Base-by-base conservation (phyloP, 1,284 basidiomycete genomes). In the Stygiomarasmius scandens region DNA sequence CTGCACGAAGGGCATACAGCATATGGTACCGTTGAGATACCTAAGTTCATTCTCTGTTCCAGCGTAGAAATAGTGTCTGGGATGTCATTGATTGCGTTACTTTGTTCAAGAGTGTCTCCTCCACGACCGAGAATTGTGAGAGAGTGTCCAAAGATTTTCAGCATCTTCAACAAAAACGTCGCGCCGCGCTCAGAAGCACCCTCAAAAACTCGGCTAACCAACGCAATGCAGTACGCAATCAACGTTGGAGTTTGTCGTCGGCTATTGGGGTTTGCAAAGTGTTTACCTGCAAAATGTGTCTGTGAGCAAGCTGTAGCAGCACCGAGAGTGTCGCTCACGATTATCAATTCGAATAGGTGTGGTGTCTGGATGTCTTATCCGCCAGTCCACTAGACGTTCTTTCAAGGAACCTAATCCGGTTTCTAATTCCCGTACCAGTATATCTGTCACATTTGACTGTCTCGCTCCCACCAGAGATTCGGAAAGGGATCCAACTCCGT, bases 311-410 rank as follows among this genome's bases (percentile, higher is more conserved):
- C 4, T 16, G n/a, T 16, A 41, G n/a, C 38, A 16, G 6, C 8
- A 41, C 20, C 25, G 8, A 10, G 3, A 52, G 12, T 20, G 24
- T 12, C 3, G 41, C 50, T 52, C 32, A 52, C 50, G 8, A 20
- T 52, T 52, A 52, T 52, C 29, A 27, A 51, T 51, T n/a, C 38
- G 32, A 32, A 51, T 27, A 36, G 49, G 49, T n/a, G 49, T 36
- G 20, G 32, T 22, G 24, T 51, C 49, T 16, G 49, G 49, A 36
- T 51, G 38, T 24, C 38, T 20, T 16, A 36, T 14, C 11, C 49
- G 22, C 49, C 49, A 51, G 24, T 19, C 29, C 25, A 19, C 22
- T 16, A 49, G 6, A 24, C 24, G n/a, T 2, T 3, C 22, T 3
- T 23, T 14, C 16, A 49, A 11, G 2, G 14, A 19, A 12, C 11